Evolutionary conservation across 495 filamentous ascomycete genomes (phyloP), one percentile per base, ranked within the genome.

Genomic region (Penicillium daleae): DNA sequence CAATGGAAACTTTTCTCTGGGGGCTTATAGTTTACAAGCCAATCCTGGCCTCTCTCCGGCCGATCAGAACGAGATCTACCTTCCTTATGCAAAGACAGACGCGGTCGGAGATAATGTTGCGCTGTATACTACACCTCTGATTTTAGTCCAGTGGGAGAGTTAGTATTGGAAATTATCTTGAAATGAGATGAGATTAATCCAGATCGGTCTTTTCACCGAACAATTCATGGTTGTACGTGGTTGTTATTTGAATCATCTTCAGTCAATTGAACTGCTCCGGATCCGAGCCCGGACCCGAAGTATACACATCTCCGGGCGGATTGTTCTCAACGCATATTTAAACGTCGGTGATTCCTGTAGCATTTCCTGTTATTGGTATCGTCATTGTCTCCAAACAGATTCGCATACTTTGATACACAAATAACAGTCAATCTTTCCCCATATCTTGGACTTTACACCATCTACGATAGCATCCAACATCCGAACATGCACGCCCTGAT

Each of bases 401-500:
- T n/a, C n/a, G n/a, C n/a, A n/a, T n/a, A n/a, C n/a, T n/a, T n/a
- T n/a, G n/a, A n/a, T n/a, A n/a, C n/a, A n/a, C n/a, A n/a, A n/a
- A n/a, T n/a, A n/a, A n/a, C 26, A 29, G 17, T 39, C 53, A 22
- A 17, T 42, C 19, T 26, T 42, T n/a, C 17, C 1, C 1, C 42
- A 5, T 19, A 10, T 2, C 4, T 24, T 50, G 9, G 2, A 2
- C 22, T n/a, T 0, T 50, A n/a, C 15, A 12, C 1, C 4, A 17
- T 5, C 22, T 9, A n/a, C 53, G 17, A 17, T 24, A 51, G 31
- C 15, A 10, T 39, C 21, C 19, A 24, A 32, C 39, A 79, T 81
- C 27, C 9, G 19, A 24, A 32, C 39, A 79, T 81, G 79, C 73
- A 71, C 56, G 68, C 76, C 58, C 71, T 81, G 56, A 67, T 79